Percentiles rank a stretch among this genome's conserved stretches.
phyloP scores from a whole-genome alignment of 306 rosid genomes.

The Prunus campanulata region DNA sequence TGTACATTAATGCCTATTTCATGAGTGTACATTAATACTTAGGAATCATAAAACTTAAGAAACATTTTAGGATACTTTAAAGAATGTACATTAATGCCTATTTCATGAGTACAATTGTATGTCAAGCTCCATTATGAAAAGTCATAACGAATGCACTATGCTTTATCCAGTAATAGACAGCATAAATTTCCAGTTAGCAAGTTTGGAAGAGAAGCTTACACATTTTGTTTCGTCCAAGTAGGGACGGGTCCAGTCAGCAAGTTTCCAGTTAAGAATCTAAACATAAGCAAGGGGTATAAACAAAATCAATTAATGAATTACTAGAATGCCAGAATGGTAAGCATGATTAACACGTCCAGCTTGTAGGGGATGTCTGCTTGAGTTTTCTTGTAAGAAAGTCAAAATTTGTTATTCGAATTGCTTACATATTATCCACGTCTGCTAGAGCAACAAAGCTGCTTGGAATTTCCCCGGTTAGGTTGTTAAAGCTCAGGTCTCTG shows the following conservation, averaged over 20 bases:
- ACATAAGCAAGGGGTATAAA: background rate
- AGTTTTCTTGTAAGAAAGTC: background rate
- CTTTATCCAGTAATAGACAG: background rate
- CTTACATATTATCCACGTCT: slow-evolving; percentile 44
- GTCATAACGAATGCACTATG: background rate
- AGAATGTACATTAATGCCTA: no score
- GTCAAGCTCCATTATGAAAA: no score
- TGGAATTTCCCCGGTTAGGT: slow-evolving; percentile 59
- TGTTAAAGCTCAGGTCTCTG: slow-evolving; percentile 90
- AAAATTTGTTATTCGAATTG: background rate
- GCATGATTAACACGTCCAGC: background rate
- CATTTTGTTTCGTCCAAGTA: slow-evolving; percentile 25
- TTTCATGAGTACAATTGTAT: no score
- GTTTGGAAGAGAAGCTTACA: slow-evolving; percentile 44
- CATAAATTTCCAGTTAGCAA: background rate
- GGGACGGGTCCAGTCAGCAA: slow-evolving; percentile 47
- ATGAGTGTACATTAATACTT: no score
- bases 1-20: no score
- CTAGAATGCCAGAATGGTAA: background rate
- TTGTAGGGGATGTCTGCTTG: background rate
- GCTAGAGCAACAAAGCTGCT: slow-evolving; percentile 20
- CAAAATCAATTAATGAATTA: no score
- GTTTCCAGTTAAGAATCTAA: slow-evolving; percentile 65
- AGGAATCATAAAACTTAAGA: no score
- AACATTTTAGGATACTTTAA: no score